Percentiles rank a stretch among this genome's conserved stretches.
Conservation (phyloP, 345 rosid species). For the Gossypium stocksii region DNA sequence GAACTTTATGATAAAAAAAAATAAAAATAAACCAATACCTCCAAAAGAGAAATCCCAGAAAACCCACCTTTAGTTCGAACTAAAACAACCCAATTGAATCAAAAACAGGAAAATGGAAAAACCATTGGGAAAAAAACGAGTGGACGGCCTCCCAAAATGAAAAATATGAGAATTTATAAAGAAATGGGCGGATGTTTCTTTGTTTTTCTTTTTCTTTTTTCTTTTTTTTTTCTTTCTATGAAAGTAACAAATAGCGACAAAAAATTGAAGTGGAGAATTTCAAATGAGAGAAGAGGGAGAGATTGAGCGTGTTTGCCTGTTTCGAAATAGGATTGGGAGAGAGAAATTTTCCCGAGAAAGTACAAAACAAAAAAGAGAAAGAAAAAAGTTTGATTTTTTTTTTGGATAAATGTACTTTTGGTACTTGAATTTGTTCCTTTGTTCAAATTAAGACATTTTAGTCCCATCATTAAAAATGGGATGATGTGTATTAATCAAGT, state of each 20-base stretch:
- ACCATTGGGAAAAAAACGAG: not conserved
- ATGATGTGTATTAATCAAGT: no score
- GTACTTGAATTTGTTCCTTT: no score
- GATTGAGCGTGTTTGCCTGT: no score
- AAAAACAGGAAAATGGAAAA: not conserved
- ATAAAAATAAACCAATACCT: not conserved
- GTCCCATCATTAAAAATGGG: no score
- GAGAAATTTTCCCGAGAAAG: constrained; percentile 49
- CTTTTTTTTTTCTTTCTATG: not conserved
- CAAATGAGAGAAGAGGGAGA: constrained; percentile 34
- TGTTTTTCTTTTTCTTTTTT: no score
- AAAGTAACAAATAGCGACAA: constrained; percentile 3
- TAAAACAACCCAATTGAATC: constrained; percentile 12
- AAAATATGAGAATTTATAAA: not conserved
- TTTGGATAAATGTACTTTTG: no score
- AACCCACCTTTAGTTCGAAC: constrained; percentile 13
- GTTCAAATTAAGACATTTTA: no score
- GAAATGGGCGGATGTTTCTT: not conserved
- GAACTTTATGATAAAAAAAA: not conserved
- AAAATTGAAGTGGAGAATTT: constrained; percentile 24
- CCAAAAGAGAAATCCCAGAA: not conserved
- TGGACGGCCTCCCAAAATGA: not conserved
- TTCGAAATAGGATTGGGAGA: constrained; percentile 17
- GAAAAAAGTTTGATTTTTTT: not conserved
- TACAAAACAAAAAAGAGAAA: constrained; percentile 32